Percentiles rank a stretch among this genome's conserved stretches.
Evolutionary conservation across 1,284 basidiomycete genomes (phyloP).

Genomic region (Ceratobasidium sp.): DNA sequence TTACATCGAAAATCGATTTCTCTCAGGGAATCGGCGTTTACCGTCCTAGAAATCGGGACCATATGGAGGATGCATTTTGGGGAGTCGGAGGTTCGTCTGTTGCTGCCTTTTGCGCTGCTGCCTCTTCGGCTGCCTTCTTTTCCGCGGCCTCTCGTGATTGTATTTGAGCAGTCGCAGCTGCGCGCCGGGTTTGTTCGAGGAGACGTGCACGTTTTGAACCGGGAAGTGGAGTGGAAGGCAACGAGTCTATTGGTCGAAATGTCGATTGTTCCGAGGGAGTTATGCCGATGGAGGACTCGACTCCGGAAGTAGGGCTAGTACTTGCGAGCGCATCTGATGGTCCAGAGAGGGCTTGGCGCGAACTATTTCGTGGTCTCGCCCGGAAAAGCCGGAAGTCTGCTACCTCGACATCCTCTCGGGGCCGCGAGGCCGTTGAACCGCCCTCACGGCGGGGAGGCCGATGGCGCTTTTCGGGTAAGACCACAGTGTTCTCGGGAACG

Average conservation of each 20-base stretch:
- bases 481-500: neutral
- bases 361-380: conserved; percentile 19
- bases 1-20: conserved; percentile 19
- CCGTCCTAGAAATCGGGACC: conserved; percentile 40
- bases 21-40: neutral
- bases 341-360: neutral
- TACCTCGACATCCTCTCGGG: neutral
- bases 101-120: neutral
- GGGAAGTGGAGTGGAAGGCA: conserved; percentile 6
- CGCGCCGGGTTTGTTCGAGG: conserved; percentile 24
- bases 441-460: neutral
- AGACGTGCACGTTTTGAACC: conserved; percentile 31
- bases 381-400: conserved; percentile 19
- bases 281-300: neutral
- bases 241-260: neutral
- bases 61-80: conserved; percentile 12
- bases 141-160: conserved; percentile 25
- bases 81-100: neutral
- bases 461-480: neutral
- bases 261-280: neutral
- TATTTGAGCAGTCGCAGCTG: conserved; percentile 20
- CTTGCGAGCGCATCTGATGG: neutral
- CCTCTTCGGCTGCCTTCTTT: conserved; percentile 15
- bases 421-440: neutral
- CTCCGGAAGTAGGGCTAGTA: neutral